Evolutionary conservation across 345 rosid species (phyloP).

Genomic region (Citrus sp.): DNA sequence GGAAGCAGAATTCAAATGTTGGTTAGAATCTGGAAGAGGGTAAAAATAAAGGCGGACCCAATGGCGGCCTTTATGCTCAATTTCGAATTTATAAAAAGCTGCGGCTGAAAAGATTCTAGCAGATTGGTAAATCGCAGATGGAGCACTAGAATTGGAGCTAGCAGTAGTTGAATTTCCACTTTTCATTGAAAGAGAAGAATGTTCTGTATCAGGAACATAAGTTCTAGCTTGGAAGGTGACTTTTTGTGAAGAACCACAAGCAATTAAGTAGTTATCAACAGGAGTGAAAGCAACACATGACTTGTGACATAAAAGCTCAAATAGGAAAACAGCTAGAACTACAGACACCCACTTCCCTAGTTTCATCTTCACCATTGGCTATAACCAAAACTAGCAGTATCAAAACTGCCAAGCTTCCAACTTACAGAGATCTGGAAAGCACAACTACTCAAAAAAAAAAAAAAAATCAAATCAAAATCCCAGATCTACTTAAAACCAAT

Average conservation of each 20-base stretch:
- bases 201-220: slow-evolving; percentile 71
- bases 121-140: slow-evolving; percentile 64
- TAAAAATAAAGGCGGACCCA: slow-evolving; percentile 97
- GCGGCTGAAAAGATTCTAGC: slow-evolving; percentile 72
- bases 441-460: not conserved
- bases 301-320: slow-evolving; percentile 34
- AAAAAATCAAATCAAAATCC: not conserved
- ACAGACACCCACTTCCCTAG: slow-evolving; percentile 25
- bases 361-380: slow-evolving; percentile 44
- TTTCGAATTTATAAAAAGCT: slow-evolving; percentile 71
- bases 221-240: slow-evolving; percentile 66
- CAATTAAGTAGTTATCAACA: slow-evolving; percentile 71
- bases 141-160: slow-evolving; percentile 43
- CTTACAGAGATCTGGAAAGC: slow-evolving; percentile 14
- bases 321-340: slow-evolving; percentile 35
- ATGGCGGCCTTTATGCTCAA: slow-evolving; percentile 71
- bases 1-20: slow-evolving; percentile 54
- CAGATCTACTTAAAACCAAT: slow-evolving; percentile 33
- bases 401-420: not conserved
- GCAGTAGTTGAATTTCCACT: slow-evolving; percentile 47
- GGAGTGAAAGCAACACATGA: slow-evolving; percentile 56
- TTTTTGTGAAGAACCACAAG: slow-evolving; percentile 79
- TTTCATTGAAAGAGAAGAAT: slow-evolving; percentile 52
- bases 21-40: slow-evolving; percentile 51
- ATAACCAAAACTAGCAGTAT: slow-evolving; percentile 19